A percentile compares a stretch with the other conserved stretches of the same genome.
These are phyloP conservation scores for Manihot esculenta DNA, from an alignment of 441 rosid species.

Conservation along the genomic window DNA sequence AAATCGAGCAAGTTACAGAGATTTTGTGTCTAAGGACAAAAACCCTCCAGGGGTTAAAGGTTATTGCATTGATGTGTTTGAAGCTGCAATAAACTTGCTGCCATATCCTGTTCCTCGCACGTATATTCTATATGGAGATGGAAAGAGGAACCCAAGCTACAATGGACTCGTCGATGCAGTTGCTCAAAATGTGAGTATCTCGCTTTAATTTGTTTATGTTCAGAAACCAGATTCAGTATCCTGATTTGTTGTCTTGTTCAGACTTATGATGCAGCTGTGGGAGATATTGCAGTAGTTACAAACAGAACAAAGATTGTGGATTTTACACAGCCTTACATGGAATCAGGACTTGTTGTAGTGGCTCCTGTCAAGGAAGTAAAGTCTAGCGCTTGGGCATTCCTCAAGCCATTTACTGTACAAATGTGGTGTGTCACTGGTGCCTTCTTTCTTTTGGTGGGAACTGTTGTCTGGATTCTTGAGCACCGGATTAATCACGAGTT, in stretches of 20 bases:
- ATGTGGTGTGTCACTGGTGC: constrained; percentile 92
- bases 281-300: constrained; percentile 69
- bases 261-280: constrained; percentile 83
- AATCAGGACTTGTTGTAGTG: constrained; percentile 90
- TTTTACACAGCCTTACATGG: constrained; percentile 92
- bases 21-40: constrained; percentile 55
- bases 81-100: constrained; percentile 77
- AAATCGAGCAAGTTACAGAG: constrained; percentile 57
- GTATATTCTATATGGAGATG: constrained; percentile 63
- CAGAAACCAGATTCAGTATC: constrained; percentile 5
- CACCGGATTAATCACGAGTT: constrained; percentile 82
- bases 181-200: constrained; percentile 60
- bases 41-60: constrained; percentile 76
- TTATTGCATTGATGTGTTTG: constrained; percentile 85
- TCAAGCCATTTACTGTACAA: constrained; percentile 70
- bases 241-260: constrained; percentile 33
- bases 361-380: constrained; percentile 66
- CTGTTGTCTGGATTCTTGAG: constrained; percentile 94
- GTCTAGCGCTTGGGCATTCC: constrained; percentile 91
- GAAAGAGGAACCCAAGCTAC: constrained; percentile 62
- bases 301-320: constrained; percentile 87
- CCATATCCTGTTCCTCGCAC: constrained; percentile 77
- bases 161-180: constrained; percentile 53
- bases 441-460: constrained; percentile 83
- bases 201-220: constrained; percentile 2